phyloP scores from a whole-genome alignment of 176 grass and related monocot genomes.

The Raddia distichophylla region DNA sequence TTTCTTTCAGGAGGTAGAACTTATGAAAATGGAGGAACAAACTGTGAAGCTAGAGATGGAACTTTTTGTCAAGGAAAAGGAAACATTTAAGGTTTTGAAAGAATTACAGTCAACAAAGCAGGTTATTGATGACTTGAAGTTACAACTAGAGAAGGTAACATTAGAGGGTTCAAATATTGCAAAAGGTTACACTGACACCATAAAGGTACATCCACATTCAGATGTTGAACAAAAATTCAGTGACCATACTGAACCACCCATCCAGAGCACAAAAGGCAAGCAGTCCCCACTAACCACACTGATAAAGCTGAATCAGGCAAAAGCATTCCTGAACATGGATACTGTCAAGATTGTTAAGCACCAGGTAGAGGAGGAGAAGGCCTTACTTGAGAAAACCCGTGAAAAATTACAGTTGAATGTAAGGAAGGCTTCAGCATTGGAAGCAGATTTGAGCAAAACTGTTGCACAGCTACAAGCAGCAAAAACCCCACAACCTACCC shows the following conservation, averaged over 20 bases:
- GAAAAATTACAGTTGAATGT: slow-evolving; percentile 61
- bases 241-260: slow-evolving; percentile 16
- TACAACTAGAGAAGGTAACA: slow-evolving; percentile 58
- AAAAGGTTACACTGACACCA: not conserved
- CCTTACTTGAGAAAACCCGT: slow-evolving; percentile 67
- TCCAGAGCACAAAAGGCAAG: slow-evolving; percentile 39
- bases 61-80: slow-evolving; percentile 90
- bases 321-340: slow-evolving; percentile 70
- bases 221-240: slow-evolving; percentile 36
- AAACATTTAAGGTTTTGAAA: slow-evolving; percentile 85
- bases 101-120: slow-evolving; percentile 79
- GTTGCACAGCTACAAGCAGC: slow-evolving; percentile 41
- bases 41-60: slow-evolving; percentile 99
- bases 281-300: slow-evolving; percentile 63
- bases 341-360: slow-evolving; percentile 59
- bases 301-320: slow-evolving; percentile 88
- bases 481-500: slow-evolving; percentile 42
- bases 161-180: slow-evolving; percentile 25
- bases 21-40: slow-evolving; percentile 96
- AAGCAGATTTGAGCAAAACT: slow-evolving; percentile 60
- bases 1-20: slow-evolving; percentile 81
- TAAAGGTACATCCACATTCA: slow-evolving; percentile 35
- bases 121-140: slow-evolving; percentile 68
- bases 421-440: slow-evolving; percentile 49
- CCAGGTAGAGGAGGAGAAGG: slow-evolving; percentile 75